Percentiles rank a stretch among this genome's conserved stretches.
phyloP scores from a whole-genome alignment of 176 grass and related monocot species.

The Zoysia pacifica region DNA sequence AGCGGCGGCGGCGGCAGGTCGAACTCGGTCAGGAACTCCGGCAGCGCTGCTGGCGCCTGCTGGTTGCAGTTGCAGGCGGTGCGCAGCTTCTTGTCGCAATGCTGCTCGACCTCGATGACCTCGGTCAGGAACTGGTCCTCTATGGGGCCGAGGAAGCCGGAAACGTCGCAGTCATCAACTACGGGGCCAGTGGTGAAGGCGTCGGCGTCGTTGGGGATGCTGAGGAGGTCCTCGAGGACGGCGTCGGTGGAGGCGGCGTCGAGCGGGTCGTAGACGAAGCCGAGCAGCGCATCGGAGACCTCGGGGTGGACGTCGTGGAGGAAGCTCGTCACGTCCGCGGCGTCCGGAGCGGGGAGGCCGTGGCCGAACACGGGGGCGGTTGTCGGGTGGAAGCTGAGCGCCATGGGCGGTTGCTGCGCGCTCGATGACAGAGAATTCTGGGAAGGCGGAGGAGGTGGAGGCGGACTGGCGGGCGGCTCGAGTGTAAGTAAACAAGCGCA shows the following conservation, averaged over 20 bases:
- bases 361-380: conserved; percentile 20
- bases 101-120: neutral
- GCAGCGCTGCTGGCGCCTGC: neutral
- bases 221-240: conserved; percentile 47
- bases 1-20: neutral
- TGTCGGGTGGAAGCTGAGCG: conserved; percentile 38
- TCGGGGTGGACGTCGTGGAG: conserved; percentile 49
- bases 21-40: neutral
- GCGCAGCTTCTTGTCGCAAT: conserved; percentile 35
- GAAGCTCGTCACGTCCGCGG: conserved; percentile 7
- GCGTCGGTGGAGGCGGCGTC: conserved; percentile 3
- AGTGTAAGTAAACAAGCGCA: conserved; percentile 14
- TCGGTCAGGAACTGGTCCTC: neutral
- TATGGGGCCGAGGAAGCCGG: conserved; percentile 8
- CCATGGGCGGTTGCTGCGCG: conserved; percentile 28
- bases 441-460: neutral
- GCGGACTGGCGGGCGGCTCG: neutral
- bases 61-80: neutral
- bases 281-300: conserved; percentile 60
- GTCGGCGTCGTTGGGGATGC: neutral
- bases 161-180: neutral
- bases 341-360: conserved; percentile 2
- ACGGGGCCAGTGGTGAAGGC: no score
- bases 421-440: neutral
- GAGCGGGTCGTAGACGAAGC: conserved; percentile 59